phyloP scores from a whole-genome alignment of 768 basidiomycete genomes.

The Mycena rosella region DNA sequence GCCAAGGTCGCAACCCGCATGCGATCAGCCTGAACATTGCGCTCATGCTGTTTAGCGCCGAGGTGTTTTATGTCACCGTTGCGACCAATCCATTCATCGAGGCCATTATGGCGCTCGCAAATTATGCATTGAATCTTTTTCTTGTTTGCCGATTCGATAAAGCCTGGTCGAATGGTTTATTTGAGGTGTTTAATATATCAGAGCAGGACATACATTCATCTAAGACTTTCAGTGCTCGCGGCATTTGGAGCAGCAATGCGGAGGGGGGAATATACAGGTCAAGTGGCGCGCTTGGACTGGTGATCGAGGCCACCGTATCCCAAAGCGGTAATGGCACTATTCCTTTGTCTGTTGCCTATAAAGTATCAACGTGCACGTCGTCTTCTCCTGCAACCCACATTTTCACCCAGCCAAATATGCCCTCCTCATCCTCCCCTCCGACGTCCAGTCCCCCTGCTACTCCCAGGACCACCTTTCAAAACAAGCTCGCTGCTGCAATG shows the following conservation, averaged over 20 bases:
- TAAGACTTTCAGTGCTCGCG: neutral
- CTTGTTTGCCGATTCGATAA: neutral
- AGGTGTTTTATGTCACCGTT: neutral
- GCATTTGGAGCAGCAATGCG: neutral
- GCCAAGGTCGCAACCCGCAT: neutral
- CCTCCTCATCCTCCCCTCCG: neutral
- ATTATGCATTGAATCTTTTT: conserved; percentile 1
- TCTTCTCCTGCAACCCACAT: neutral
- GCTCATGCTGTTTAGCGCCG: neutral
- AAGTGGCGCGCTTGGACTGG: neutral
- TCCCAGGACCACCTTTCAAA: neutral
- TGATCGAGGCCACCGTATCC: neutral
- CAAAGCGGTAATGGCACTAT: neutral
- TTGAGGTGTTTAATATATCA: neutral
- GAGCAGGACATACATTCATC: neutral
- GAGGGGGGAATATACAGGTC: too few species aligned
- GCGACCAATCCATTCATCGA: neutral
- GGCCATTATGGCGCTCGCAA: neutral
- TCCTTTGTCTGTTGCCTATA: neutral
- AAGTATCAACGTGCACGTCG: too few species aligned
- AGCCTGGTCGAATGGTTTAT: neutral
- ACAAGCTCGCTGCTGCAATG: neutral
- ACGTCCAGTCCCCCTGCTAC: too few species aligned
- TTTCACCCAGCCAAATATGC: neutral
- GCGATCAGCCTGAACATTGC: neutral